phyloP scores from a whole-genome alignment of 805 yeast species.

The Metschnikowia rubicola region DNA sequence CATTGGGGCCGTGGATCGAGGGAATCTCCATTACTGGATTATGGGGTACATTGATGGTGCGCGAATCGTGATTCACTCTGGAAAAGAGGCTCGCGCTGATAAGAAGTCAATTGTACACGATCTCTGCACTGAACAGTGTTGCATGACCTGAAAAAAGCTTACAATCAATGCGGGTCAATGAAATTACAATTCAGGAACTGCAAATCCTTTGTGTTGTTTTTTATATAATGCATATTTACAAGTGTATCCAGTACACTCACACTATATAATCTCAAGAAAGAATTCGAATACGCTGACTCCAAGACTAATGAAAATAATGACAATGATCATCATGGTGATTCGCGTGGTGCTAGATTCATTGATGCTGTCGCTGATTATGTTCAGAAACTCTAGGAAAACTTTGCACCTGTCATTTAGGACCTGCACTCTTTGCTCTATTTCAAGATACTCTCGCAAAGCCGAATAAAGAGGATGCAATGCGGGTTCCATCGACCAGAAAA shows the following conservation, averaged over 20 bases:
- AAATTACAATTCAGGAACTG: too few species aligned
- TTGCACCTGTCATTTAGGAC: constrained; percentile 91
- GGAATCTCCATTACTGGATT: constrained; percentile 23
- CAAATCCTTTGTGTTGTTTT: too few species aligned
- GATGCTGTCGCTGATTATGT: constrained; percentile 87
- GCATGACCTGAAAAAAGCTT: too few species aligned
- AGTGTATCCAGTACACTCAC: constrained; percentile 4
- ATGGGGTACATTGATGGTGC: not conserved
- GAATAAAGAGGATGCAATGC: constrained; percentile 87
- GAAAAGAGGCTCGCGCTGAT: too few species aligned
- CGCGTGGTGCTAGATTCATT: constrained; percentile 91
- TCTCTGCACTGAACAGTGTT: too few species aligned
- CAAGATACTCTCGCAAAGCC: constrained; percentile 88
- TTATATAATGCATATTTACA: not conserved
- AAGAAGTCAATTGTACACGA: too few species aligned
- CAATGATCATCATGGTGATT: constrained; percentile 85
- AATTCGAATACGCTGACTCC: constrained; percentile 72
- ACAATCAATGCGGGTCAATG: too few species aligned
- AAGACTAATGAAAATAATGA: constrained; percentile 75
- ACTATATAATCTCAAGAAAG: constrained; percentile 45
- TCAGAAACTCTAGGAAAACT: constrained; percentile 90
- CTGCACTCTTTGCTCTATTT: constrained; percentile 91
- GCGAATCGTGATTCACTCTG: not conserved
- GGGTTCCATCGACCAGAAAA: constrained; percentile 94
- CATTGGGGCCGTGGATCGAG: constrained; percentile 37